Percentiles rank a stretch among this genome's conserved stretches.
Evolutionary conservation across 1,284 basidiomycete species (phyloP).

Genomic region (Singerocomus rubriflavus): DNA sequence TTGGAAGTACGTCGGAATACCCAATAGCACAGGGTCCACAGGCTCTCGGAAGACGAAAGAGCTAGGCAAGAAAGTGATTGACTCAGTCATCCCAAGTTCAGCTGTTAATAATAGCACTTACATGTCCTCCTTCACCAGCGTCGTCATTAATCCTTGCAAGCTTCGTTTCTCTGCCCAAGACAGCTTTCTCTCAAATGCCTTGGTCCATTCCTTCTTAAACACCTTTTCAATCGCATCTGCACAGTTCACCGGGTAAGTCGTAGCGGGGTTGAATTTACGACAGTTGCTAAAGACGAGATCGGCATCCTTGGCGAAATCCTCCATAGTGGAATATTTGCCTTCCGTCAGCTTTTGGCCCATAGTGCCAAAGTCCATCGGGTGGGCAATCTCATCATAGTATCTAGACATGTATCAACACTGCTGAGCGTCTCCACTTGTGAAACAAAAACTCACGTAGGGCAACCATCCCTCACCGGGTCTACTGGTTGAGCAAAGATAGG

Average conservation of each 20-base stretch:
- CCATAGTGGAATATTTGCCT: conserved; percentile 74
- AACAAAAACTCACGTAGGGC: conserved; percentile 69
- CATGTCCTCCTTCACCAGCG: conserved; percentile 70
- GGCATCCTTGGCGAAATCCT: conserved; percentile 78
- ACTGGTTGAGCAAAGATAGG: conserved; percentile 84
- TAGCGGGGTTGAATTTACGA: conserved; percentile 83
- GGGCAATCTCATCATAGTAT: conserved; percentile 89
- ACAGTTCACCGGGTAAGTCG: conserved; percentile 70
- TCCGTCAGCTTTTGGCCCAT: conserved; percentile 70
- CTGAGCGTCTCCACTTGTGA: not conserved
- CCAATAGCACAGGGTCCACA: conserved; percentile 75
- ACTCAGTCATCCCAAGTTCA: not conserved
- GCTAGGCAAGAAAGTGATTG: conserved; percentile 34
- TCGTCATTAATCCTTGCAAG: conserved; percentile 70
- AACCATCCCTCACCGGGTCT: conserved; percentile 79
- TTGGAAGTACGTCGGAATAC: conserved; percentile 82
- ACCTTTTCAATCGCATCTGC: conserved; percentile 72
- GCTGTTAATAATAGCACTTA: conserved; percentile 38
- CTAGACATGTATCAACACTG: conserved; percentile 38
- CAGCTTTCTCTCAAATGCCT: conserved; percentile 72
- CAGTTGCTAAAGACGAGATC: conserved; percentile 89
- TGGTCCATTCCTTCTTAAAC: conserved; percentile 88
- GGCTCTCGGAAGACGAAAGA: conserved; percentile 81
- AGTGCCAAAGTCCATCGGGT: conserved; percentile 95
- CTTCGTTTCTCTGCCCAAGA: conserved; percentile 80